These are phyloP conservation scores for Biscogniauxia mediterranea DNA, from an alignment of 2,329 filamentous ascomycete species.

Conservation along the genomic window DNA sequence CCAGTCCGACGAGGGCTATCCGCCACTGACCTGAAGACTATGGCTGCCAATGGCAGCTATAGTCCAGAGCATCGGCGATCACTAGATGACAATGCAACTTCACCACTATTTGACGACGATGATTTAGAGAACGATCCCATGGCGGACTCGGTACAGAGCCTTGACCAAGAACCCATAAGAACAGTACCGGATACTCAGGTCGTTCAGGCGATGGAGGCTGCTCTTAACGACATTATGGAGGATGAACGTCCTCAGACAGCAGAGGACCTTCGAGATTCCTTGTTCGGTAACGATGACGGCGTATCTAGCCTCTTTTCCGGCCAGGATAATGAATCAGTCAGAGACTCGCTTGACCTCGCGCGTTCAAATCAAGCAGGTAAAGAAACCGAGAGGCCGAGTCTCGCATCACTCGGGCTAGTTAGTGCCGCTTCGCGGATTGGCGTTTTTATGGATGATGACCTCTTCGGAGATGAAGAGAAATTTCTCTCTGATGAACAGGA, in stretches of 20 bases:
- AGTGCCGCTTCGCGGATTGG: conserved; percentile 83
- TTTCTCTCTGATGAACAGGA: conserved; percentile 84
- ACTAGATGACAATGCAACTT: conserved; percentile 61
- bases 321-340: conserved; percentile 56
- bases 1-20: conserved; percentile 45
- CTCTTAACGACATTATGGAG: conserved; percentile 88
- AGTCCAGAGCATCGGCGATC: conserved; percentile 59
- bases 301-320: conserved; percentile 50
- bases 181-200: conserved; percentile 70
- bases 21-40: conserved; percentile 44
- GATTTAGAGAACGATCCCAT: conserved; percentile 70
- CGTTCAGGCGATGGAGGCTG: conserved; percentile 89
- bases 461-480: conserved; percentile 86
- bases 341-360: conserved; percentile 36
- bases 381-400: conserved; percentile 70
- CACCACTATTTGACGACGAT: conserved; percentile 77
- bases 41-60: conserved; percentile 36
- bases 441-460: conserved; percentile 89
- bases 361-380: conserved; percentile 37
- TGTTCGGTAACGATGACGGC: conserved; percentile 60
- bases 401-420: conserved; percentile 87
- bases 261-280: conserved; percentile 62
- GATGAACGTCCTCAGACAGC: conserved; percentile 64
- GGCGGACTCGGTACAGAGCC: conserved; percentile 70
- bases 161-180: conserved; percentile 68